A percentile compares a stretch with the other conserved stretches of the same genome.
phyloP scores from a whole-genome alignment of 495 filamentous ascomycete species.

The Lichenothelia convexa region DNA sequence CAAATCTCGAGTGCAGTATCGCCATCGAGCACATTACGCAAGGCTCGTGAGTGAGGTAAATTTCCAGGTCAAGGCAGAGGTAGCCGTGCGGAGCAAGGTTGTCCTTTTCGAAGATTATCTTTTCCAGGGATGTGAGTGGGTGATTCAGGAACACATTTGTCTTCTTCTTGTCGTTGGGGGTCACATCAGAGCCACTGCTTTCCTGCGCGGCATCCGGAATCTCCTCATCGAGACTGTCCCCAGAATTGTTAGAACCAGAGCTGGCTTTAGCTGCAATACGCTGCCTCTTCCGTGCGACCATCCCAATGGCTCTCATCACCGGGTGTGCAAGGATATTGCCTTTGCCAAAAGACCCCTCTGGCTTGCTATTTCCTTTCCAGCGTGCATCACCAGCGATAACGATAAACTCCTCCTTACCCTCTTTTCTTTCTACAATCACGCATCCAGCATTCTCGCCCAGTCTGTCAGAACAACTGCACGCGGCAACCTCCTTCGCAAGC shows the following conservation, averaged over 20 bases:
- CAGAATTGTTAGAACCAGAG: too few species aligned
- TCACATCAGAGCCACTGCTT: neutral
- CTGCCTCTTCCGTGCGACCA: conserved; percentile 68
- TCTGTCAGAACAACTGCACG: too few species aligned
- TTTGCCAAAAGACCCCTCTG: neutral
- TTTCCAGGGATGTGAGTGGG: conserved; percentile 19
- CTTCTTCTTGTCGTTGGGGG: neutral
- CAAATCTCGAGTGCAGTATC: conserved; percentile 76
- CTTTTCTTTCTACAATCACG: conserved; percentile 49
- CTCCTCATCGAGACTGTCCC: too few species aligned
- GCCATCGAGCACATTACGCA: conserved; percentile 96
- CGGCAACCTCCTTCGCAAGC: conserved; percentile 32
- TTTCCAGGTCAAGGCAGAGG: conserved; percentile 74
- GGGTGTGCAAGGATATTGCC: conserved; percentile 71
- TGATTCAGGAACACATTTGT: conserved; percentile 20
- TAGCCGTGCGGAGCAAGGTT: conserved; percentile 53
- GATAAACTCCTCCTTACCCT: conserved; percentile 31
- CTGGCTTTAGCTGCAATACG: too few species aligned
- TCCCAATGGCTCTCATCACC: conserved; percentile 68
- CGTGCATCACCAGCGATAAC: conserved; percentile 65
- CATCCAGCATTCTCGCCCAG: conserved; percentile 59
- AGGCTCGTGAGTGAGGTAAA: conserved; percentile 87
- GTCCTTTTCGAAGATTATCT: conserved; percentile 20
- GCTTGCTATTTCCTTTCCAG: conserved; percentile 24
- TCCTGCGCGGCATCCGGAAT: conserved; percentile 1